These are phyloP conservation scores for Vinca minor DNA, from an alignment of 257 asterid genomes.

Conservation along the genomic window DNA sequence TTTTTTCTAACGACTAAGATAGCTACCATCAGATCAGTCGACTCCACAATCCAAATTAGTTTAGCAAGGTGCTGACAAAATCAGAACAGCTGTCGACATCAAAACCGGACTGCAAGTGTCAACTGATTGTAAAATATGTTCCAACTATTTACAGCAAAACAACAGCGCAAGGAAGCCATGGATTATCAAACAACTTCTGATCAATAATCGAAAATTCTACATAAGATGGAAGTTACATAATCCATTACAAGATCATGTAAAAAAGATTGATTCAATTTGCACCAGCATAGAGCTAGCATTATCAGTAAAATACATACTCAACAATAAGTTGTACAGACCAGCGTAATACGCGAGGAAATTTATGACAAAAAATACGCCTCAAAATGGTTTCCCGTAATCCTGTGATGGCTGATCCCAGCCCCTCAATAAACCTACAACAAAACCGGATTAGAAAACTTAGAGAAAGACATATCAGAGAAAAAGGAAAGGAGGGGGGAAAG, in stretches of 20 bases:
- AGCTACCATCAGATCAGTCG: too few relatives aligned
- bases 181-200: too few relatives aligned
- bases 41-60: slow-evolving; percentile 2
- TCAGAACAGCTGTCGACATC: not conserved
- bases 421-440: slow-evolving; percentile 48
- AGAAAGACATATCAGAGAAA: too few relatives aligned
- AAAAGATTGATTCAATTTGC: slow-evolving; percentile 1
- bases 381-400: slow-evolving; percentile 57
- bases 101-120: too few relatives aligned
- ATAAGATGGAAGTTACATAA: too few relatives aligned
- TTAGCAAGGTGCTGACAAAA: not conserved
- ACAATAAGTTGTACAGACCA: not conserved
- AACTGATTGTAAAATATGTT: too few relatives aligned
- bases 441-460: slow-evolving; percentile 9
- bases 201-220: too few relatives aligned
- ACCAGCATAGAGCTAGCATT: slow-evolving; percentile 1
- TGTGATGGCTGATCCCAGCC: slow-evolving; percentile 66
- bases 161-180: not conserved
- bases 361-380: slow-evolving; percentile 21
- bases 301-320: too few relatives aligned
- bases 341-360: not conserved
- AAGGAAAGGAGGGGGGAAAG: not conserved
- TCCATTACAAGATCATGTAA: slow-evolving; percentile 8
- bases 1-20: not conserved
- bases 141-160: not conserved